Percentiles rank a stretch among this genome's conserved stretches.
These are phyloP conservation scores for Hypoxylon rickii DNA, from an alignment of 495 filamentous ascomycete genomes.

Conservation along the genomic window DNA sequence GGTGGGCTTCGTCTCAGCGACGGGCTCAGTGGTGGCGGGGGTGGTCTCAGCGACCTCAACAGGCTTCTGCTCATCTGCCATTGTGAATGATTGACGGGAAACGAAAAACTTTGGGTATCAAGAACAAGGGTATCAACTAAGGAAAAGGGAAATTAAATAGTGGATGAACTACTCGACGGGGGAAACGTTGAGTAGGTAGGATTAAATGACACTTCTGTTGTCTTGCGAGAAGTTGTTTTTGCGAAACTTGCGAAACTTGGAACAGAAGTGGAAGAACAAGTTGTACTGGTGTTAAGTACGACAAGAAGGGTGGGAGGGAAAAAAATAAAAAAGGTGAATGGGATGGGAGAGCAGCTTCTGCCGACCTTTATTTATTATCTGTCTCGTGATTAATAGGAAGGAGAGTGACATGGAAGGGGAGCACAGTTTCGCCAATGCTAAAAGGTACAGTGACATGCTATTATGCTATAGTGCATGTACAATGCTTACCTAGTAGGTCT, in stretches of 20 bases:
- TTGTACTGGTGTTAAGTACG: slow-evolving; percentile 34
- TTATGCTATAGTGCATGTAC: no score
- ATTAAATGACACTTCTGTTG: slow-evolving; percentile 38
- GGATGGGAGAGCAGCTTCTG: slow-evolving; percentile 37
- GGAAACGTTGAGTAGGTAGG: slow-evolving; percentile 21
- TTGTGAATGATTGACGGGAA: slow-evolving; percentile 46
- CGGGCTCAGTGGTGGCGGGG: slow-evolving; percentile 49
- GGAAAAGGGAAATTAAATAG: slow-evolving; percentile 46
- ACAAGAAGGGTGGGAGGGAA: slow-evolving; percentile 33
- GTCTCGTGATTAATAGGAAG: slow-evolving; percentile 41
- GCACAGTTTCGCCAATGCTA: slow-evolving; percentile 24
- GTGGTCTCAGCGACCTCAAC: slow-evolving; percentile 49
- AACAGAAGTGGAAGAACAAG: slow-evolving; percentile 29
- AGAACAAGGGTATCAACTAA: slow-evolving; percentile 53
- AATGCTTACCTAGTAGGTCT: no score
- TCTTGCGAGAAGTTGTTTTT: slow-evolving; percentile 24
- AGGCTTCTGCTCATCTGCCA: slow-evolving; percentile 56
- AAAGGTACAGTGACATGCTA: slow-evolving; percentile 22
- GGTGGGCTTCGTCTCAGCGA: slow-evolving; percentile 49
- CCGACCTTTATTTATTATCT: slow-evolving; percentile 43
- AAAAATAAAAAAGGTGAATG: slow-evolving; percentile 31
- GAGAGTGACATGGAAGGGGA: slow-evolving; percentile 40
- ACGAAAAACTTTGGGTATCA: slow-evolving; percentile 51
- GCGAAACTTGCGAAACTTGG: slow-evolving; percentile 17
- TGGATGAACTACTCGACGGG: slow-evolving; percentile 32